A percentile compares a stretch with the other conserved stretches of the same genome.
Conservation (phyloP, 805 yeast species). For the Cyberlindnera lachancei region DNA sequence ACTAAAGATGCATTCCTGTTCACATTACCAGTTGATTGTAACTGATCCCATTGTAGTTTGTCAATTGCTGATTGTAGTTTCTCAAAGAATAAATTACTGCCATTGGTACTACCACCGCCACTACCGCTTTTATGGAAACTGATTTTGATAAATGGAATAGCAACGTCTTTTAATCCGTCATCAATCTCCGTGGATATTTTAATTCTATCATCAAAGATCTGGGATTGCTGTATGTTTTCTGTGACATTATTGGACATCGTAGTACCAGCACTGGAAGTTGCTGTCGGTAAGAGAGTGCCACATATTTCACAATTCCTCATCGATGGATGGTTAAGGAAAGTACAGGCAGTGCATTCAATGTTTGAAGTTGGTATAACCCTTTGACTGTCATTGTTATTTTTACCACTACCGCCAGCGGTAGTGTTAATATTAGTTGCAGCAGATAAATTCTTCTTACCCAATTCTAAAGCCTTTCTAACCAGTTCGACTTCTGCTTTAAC, state of each 20-base stretch:
- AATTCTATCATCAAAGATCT: constrained; percentile 27
- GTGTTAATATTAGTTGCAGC: not conserved
- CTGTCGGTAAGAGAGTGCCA: constrained; percentile 45
- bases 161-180: constrained; percentile 21
- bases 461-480: constrained; percentile 27
- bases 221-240: constrained; percentile 17
- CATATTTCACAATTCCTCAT: constrained; percentile 81
- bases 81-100: constrained; percentile 41
- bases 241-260: too few species aligned
- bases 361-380: not conserved
- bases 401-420: not conserved
- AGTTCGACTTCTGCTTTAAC: constrained; percentile 35
- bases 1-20: constrained; percentile 22
- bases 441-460: not conserved
- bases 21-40: constrained; percentile 26
- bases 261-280: constrained; percentile 17
- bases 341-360: constrained; percentile 48
- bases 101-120: too few species aligned
- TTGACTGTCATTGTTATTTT: not conserved
- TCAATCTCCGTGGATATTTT: constrained; percentile 23
- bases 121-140: constrained; percentile 76
- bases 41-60: constrained; percentile 40
- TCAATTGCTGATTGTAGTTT: constrained; percentile 40
- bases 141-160: constrained; percentile 41
- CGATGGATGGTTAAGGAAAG: constrained; percentile 79